A percentile compares a stretch with the other conserved stretches of the same genome.
phyloP scores from a whole-genome alignment of 2,329 filamentous ascomycete genomes.

The Herpomyces periplanetae region DNA sequence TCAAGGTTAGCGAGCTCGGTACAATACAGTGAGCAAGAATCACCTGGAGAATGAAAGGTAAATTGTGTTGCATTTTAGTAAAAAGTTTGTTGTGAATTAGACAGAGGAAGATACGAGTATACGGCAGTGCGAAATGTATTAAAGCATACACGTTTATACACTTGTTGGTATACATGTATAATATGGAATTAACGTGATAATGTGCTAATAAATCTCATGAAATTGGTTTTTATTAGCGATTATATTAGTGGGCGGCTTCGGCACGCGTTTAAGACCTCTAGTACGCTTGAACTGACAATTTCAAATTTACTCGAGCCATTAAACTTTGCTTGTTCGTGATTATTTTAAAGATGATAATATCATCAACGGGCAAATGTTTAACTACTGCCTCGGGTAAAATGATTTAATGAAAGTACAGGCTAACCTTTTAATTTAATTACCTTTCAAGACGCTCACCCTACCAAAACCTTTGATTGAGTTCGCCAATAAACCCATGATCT shows the following conservation, averaged over 20 bases:
- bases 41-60: too few relatives aligned
- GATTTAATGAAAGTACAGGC: conserved; percentile 2
- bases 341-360: conserved; percentile 1
- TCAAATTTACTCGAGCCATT: conserved; percentile 1
- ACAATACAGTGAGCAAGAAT: too few relatives aligned
- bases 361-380: conserved; percentile 4
- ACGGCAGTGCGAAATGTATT: not conserved
- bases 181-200: too few relatives aligned
- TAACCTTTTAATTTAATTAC: conserved; percentile 4
- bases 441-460: conserved; percentile 46
- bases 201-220: too few relatives aligned
- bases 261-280: conserved; percentile 79
- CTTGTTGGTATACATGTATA: not conserved
- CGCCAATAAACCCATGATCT: conserved; percentile 94
- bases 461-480: conserved; percentile 95
- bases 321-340: not conserved
- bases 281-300: conserved; percentile 14
- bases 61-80: too few relatives aligned
- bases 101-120: too few relatives aligned
- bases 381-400: conserved; percentile 2
- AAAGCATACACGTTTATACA: not conserved
- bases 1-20: too few relatives aligned
- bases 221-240: conserved; percentile 43
- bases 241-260: conserved; percentile 95
- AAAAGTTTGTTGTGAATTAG: too few relatives aligned